Base-by-base conservation (phyloP, 345 rosid genomes). In the Dovyalis caffra region DNA sequence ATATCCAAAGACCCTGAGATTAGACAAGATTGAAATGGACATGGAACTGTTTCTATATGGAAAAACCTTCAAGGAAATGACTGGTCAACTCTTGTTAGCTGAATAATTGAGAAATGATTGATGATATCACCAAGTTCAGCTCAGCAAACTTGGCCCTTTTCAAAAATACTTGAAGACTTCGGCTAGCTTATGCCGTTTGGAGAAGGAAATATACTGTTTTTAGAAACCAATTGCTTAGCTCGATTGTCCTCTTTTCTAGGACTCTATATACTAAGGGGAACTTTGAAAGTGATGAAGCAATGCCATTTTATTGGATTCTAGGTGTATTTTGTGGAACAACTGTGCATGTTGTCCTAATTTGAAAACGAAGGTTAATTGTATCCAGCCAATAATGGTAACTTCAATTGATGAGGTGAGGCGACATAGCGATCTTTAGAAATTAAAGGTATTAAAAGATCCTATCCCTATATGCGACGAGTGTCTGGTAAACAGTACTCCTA, bases 11-110 rank as follows among this genome's bases (percentile, higher is more conserved):
- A 34, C 21, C 76, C n/a, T 57, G 45, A 38, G 15, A 75, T 3
- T 73, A 12, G 63, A 73, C 70, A 63, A 4, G 58, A 67, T 57
- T 38, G 72, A 67, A 67, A 37, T 57, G 67, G 78, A 75, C 66
- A 10, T 9, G 10, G 32, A 73, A 15, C 34, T 32, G 31, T 56
- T 71, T 35, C 33, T 35, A 23, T 4, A 8, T 45, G n/a, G 4
- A 47, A 23, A 32, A n/a, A 23, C 33, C 34, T n/a, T 33, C 12
- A 3, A 2, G 35, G n/a, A 67, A 40, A n/a, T 56, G 51, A 63
- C 43, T n/a, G 11, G 68, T 72, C 73, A 56, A 49, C 47, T 70
- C n/a, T 56, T 70, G 31, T 21, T 20, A 23, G 31, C 64, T 57
- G 47, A 70, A 57, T 35, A 7, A 11, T 70, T 12, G 31, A 32